Conservation (phyloP, 2,329 filamentous ascomycete genomes). For the Cephalotrichum gorgonifer region DNA sequence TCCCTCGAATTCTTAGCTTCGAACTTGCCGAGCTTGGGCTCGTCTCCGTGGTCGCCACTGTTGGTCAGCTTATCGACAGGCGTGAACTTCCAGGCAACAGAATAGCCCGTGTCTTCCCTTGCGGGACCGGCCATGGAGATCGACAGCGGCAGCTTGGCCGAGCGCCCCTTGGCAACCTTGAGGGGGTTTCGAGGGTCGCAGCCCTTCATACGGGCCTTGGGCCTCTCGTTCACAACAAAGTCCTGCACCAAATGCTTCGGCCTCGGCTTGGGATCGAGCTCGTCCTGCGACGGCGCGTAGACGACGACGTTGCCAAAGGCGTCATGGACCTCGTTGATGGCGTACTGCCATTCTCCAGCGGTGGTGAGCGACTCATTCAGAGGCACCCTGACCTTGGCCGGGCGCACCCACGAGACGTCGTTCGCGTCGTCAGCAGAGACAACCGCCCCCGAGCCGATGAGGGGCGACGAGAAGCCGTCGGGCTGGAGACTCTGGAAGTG, state of each 20-base stretch:
- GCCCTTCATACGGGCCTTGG: conserved; percentile 57
- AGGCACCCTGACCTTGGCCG: conserved; percentile 65
- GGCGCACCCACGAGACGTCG: conserved; percentile 71
- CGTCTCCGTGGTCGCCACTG: conserved; percentile 57
- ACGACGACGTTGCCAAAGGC: conserved; percentile 78
- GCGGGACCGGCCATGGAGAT: conserved; percentile 44
- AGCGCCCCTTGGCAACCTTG: conserved; percentile 68
- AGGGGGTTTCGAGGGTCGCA: conserved; percentile 75
- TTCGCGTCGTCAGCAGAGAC: conserved; percentile 48
- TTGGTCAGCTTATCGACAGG: conserved; percentile 59
- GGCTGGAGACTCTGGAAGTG: conserved; percentile 92
- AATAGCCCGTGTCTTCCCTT: conserved; percentile 53
- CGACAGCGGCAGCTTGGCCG: conserved; percentile 58
- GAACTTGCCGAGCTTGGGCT: conserved; percentile 46
- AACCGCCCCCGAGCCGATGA: conserved; percentile 52
- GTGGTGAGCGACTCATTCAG: conserved; percentile 81
- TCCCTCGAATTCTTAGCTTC: conserved; percentile 52
- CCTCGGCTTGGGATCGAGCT: conserved; percentile 54
- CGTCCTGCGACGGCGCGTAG: conserved; percentile 58
- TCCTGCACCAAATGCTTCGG: conserved; percentile 58
- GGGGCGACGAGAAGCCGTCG: conserved; percentile 70
- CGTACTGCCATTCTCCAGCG: conserved; percentile 78
- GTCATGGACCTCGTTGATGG: conserved; percentile 85
- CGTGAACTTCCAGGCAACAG: conserved; percentile 73
- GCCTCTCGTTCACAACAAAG: conserved; percentile 81